Evolutionary conservation across 768 basidiomycete species (phyloP).

Genomic region (Termitomyces sp.): DNA sequence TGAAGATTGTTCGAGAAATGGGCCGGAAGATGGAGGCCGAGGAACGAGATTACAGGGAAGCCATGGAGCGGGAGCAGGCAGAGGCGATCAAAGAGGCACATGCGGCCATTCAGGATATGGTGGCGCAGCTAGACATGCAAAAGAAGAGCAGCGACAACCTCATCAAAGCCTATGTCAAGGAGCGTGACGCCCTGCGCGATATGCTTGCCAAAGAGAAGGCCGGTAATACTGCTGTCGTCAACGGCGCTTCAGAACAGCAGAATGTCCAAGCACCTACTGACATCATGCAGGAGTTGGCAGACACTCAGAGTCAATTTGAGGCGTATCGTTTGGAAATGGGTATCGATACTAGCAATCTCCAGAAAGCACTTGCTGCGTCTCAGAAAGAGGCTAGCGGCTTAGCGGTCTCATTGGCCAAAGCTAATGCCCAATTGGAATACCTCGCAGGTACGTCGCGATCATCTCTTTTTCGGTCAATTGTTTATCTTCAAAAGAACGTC

Average conservation of each 20-base stretch:
- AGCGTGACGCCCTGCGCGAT: constrained; percentile 79
- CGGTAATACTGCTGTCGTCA: constrained; percentile 12
- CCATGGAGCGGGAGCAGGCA: constrained; percentile 68
- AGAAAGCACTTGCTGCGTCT: constrained; percentile 63
- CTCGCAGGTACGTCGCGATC: constrained; percentile 54
- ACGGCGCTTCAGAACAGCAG: constrained; percentile 18
- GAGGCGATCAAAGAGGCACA: constrained; percentile 87
- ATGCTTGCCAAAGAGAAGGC: constrained; percentile 58
- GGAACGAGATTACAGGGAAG: constrained; percentile 70
- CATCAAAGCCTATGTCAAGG: constrained; percentile 80
- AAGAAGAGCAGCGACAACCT: constrained; percentile 66
- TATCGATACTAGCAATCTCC: constrained; percentile 64
- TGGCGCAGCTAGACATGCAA: constrained; percentile 73
- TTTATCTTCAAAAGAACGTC: constrained; percentile 49
- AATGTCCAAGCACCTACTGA: constrained; percentile 24
- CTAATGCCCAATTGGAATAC: constrained; percentile 78
- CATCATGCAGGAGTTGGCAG: constrained; percentile 57
- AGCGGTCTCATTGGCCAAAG: constrained; percentile 70
- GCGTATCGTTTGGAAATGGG: constrained; percentile 78
- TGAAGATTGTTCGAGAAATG: constrained; percentile 80
- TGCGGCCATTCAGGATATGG: constrained; percentile 77
- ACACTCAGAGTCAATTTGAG: constrained; percentile 79
- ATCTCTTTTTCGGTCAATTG: neutral
- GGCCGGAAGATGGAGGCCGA: constrained; percentile 82
- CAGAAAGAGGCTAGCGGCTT: constrained; percentile 68